Evolutionary conservation across 208 protist species (phyloP).

Genomic region (Phytomonas sp.): DNA sequence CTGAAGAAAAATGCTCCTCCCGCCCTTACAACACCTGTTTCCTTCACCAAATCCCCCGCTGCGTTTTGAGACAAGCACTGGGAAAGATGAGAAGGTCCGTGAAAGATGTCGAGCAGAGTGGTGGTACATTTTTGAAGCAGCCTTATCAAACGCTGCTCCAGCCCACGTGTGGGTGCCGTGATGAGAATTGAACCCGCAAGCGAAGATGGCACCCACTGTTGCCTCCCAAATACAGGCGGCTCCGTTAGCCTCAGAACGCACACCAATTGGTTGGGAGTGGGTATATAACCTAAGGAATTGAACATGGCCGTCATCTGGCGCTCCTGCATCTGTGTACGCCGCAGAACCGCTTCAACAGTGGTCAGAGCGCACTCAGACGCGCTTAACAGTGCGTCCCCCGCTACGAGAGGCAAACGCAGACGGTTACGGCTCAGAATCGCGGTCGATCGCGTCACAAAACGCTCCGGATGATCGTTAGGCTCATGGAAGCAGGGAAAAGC

Average conservation of each 20-base stretch:
- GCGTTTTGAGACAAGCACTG: background rate
- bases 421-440: slow-evolving; percentile 3
- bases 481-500: background rate
- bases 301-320: background rate
- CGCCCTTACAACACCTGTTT: background rate
- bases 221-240: background rate
- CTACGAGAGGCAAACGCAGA: background rate
- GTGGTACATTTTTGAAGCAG: background rate
- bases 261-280: background rate
- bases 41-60: background rate
- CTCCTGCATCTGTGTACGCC: background rate
- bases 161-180: background rate
- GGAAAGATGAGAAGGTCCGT: background rate
- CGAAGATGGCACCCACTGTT: background rate
- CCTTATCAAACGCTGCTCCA: background rate
- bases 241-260: background rate
- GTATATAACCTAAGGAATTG: background rate
- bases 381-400: background rate
- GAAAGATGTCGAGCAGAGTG: background rate
- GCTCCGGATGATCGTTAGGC: background rate
- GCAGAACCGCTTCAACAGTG: background rate
- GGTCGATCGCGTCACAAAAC: background rate
- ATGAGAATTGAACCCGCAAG: background rate
- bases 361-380: background rate
- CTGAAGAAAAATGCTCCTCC: background rate